phyloP scores from a whole-genome alignment of 2,329 filamentous ascomycete species.

The Fusarium staphyleae region DNA sequence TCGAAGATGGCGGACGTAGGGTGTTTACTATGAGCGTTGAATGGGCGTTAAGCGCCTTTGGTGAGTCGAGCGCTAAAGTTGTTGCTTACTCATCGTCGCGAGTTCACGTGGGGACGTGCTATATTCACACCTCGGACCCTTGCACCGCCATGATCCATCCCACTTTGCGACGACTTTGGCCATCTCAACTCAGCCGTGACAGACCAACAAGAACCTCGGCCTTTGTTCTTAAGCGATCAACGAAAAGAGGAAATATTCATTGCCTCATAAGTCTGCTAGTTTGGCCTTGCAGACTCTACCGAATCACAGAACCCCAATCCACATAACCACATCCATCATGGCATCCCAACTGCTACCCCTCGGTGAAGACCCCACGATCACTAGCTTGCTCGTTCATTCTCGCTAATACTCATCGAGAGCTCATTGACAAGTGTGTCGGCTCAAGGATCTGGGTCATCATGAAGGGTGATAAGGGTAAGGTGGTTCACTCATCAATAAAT shows the following conservation, averaged over 20 bases:
- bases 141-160: conserved; percentile 34
- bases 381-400: not conserved
- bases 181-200: conserved; percentile 17
- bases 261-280: not conserved
- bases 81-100: conserved; percentile 48
- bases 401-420: conserved; percentile 64
- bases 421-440: conserved; percentile 98
- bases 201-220: conserved; percentile 8
- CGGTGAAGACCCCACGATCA: conserved; percentile 55
- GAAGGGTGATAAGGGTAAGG: conserved; percentile 94
- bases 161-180: conserved; percentile 40
- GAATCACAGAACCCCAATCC: conserved; percentile 1
- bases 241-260: not conserved
- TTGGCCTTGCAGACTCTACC: not conserved
- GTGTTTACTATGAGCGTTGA: conserved; percentile 19
- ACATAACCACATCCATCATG: conserved; percentile 55
- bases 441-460: conserved; percentile 99
- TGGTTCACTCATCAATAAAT: not conserved
- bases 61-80: not conserved
- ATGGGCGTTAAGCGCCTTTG: conserved; percentile 6
- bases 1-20: conserved; percentile 31
- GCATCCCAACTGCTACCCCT: conserved; percentile 77
- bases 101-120: conserved; percentile 46
- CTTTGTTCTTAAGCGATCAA: not conserved
- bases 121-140: conserved; percentile 31